A percentile compares a stretch with the other conserved stretches of the same genome.
These are phyloP conservation scores for Aegle marmelos DNA, from an alignment of 345 rosid genomes.

Conservation along the genomic window DNA sequence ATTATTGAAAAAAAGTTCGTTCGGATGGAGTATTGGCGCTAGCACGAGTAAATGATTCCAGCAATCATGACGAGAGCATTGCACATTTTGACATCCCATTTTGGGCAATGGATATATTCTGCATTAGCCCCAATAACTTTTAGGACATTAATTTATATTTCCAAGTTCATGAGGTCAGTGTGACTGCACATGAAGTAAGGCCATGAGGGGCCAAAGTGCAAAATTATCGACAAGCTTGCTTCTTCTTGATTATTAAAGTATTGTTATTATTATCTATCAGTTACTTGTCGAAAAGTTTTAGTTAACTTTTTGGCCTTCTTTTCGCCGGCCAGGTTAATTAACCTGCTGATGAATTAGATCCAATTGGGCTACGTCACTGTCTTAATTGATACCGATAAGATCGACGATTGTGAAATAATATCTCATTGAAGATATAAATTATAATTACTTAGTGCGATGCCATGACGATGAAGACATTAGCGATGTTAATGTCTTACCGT, in stretches of 20 bases:
- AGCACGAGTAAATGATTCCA: neutral
- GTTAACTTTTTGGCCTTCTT: neutral
- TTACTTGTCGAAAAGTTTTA: conserved; percentile 1
- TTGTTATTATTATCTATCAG: neutral
- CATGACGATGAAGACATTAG: neutral
- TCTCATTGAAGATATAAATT: neutral
- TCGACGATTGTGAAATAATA: neutral
- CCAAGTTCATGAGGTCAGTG: conserved; percentile 21
- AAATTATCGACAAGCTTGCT: too few species aligned
- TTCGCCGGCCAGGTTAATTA: neutral
- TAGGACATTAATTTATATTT: neutral
- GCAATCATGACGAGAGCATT: conserved; percentile 23
- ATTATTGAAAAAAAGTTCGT: neutral
- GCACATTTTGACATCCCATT: conserved; percentile 5
- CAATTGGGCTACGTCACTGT: neutral
- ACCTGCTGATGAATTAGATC: neutral
- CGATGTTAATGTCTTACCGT: conserved; percentile 23
- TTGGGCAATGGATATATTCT: too few species aligned
- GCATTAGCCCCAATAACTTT: too few species aligned
- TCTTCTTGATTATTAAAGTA: too few species aligned
- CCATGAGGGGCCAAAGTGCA: too few species aligned
- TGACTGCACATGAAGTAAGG: conserved; percentile 29
- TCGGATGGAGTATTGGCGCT: neutral
- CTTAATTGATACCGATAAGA: conserved; percentile 4
- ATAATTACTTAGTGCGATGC: too few species aligned